Conservation (phyloP, 768 basidiomycete species). For the Suillus lakei region DNA sequence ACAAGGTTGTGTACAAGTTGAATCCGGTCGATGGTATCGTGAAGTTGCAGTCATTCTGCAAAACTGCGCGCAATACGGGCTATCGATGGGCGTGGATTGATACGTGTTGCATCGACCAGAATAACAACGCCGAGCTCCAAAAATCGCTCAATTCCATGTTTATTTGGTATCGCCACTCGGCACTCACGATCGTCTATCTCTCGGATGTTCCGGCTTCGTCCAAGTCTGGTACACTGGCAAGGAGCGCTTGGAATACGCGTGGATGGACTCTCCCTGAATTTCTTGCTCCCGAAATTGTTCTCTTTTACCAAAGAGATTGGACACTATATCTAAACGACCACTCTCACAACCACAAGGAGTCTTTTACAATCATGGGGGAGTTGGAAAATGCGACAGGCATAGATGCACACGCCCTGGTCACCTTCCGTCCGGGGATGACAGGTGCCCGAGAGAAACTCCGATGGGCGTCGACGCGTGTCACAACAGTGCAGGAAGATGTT, state of each 20-base stretch:
- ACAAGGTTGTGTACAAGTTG: not conserved
- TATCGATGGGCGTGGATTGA: not conserved
- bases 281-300: not conserved
- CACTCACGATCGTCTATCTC: not conserved
- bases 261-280: not conserved
- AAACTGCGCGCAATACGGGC: not conserved
- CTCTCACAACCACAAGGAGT: not conserved
- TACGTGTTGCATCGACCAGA: not conserved
- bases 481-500: not conserved
- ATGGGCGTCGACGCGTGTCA: not conserved
- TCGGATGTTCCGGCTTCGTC: not conserved
- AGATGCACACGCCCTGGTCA: not conserved
- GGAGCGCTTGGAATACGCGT: not conserved
- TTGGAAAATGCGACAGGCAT: not conserved
- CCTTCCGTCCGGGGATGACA: not conserved
- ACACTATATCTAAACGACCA: not conserved
- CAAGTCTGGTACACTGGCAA: not conserved
- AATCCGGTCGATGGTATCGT: not conserved
- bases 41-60: not conserved
- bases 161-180: not conserved
- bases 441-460: not conserved
- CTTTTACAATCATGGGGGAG: not conserved
- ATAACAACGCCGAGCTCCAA: not conserved
- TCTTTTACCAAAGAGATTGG: not conserved
- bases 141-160: not conserved